phyloP scores from a whole-genome alignment of 495 filamentous ascomycete genomes.

The Geoglossum glabrum region DNA sequence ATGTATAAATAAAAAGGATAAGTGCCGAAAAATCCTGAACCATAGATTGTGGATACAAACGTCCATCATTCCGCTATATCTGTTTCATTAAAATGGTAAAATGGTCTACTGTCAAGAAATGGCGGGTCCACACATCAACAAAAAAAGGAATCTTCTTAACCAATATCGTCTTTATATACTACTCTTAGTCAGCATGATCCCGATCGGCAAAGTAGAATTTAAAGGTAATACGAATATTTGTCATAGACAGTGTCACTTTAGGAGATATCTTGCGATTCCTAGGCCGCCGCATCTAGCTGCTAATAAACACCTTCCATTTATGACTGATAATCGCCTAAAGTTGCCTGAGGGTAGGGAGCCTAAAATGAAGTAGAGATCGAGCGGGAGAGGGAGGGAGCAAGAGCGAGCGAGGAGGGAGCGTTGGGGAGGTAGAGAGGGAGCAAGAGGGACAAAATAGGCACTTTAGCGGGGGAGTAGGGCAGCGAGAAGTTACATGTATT shows the following conservation, averaged over 20 bases:
- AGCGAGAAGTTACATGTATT: no score
- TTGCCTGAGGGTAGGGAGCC: no score
- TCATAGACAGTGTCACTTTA: not conserved
- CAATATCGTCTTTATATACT: conserved; percentile 8
- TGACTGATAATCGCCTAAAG: no score
- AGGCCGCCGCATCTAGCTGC: not conserved
- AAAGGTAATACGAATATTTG: conserved; percentile 1
- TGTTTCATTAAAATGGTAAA: conserved; percentile 9
- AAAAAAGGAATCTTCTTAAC: conserved; percentile 8
- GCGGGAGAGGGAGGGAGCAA: no score
- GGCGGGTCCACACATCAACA: conserved; percentile 6
- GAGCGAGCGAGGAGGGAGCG: no score
- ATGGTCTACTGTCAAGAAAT: conserved; percentile 9
- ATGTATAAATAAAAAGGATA: conserved; percentile 8
- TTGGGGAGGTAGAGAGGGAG: conserved; percentile 4
- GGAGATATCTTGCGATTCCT: not conserved
- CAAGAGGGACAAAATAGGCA: no score
- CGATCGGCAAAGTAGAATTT: not conserved
- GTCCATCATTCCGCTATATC: conserved; percentile 8
- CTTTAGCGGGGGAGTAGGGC: no score
- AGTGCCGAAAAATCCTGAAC: conserved; percentile 6
- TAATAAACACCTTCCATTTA: not conserved
- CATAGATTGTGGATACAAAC: conserved; percentile 6
- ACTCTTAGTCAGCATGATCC: not conserved
- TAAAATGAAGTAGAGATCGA: no score